Evolutionary conservation across 371 early-diverging fungal species (phyloP).

Genomic region (Apophysomyces trapeziformis): DNA sequence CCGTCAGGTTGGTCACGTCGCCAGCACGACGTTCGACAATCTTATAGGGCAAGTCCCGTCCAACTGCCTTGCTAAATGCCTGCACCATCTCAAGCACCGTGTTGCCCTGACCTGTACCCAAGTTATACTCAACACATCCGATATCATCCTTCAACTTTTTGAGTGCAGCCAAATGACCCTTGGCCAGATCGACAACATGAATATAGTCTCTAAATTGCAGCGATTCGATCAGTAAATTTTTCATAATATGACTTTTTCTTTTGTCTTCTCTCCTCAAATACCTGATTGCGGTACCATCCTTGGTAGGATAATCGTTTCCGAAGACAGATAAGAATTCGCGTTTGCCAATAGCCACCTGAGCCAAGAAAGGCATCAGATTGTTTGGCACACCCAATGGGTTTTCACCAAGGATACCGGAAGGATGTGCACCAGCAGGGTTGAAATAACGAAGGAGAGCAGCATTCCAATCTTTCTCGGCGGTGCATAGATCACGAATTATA

Average conservation of each 20-base stretch:
- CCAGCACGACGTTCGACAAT: constrained; percentile 76
- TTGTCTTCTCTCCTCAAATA: constrained; percentile 20
- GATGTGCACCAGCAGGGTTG: constrained; percentile 90
- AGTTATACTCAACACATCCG: constrained; percentile 78
- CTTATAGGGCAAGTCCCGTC: constrained; percentile 67
- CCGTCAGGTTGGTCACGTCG: constrained; percentile 85
- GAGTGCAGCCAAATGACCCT: constrained; percentile 86
- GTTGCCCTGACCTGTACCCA: constrained; percentile 87
- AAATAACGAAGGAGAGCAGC: constrained; percentile 86
- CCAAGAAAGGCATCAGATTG: constrained; percentile 88
- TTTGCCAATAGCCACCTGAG: constrained; percentile 82
- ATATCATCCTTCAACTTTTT: constrained; percentile 59
- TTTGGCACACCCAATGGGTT: constrained; percentile 82
- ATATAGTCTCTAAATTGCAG: constrained; percentile 74
- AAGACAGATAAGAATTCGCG: constrained; percentile 75
- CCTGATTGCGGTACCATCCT: constrained; percentile 88
- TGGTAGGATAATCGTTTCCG: constrained; percentile 87
- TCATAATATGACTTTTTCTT: not conserved
- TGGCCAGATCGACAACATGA: constrained; percentile 88
- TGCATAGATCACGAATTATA: constrained; percentile 75
- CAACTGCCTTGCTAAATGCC: constrained; percentile 74
- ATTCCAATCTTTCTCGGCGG: constrained; percentile 67
- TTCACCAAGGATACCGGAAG: constrained; percentile 87
- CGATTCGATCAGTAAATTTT: not conserved
- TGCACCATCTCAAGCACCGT: constrained; percentile 89